Percentiles rank a stretch among this genome's conserved stretches.
Evolutionary conservation across 2,329 filamentous ascomycete genomes (phyloP).

Genomic region (Pseudopithomyces maydicus): DNA sequence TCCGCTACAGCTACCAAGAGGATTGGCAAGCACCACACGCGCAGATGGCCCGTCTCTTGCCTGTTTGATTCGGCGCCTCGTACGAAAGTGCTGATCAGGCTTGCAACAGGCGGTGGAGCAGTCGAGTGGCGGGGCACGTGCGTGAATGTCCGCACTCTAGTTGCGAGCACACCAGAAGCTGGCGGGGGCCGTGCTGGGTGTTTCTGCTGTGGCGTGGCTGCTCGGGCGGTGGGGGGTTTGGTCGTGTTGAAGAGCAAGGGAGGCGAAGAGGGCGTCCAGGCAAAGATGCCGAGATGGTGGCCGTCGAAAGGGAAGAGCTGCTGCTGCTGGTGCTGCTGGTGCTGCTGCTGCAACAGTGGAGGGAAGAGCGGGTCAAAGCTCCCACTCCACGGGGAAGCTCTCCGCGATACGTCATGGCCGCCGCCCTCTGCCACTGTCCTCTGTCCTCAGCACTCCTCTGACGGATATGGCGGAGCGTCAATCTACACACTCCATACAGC

Average conservation of each 20-base stretch:
- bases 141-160: background rate
- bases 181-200: too few relatives aligned
- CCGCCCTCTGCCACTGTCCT: background rate
- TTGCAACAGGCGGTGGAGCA: background rate
- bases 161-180: too few relatives aligned
- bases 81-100: background rate
- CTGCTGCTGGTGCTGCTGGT: slow-evolving; percentile 10
- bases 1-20: background rate
- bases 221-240: too few relatives aligned
- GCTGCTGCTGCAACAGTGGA: slow-evolving; percentile 11
- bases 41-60: background rate
- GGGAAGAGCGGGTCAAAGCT: slow-evolving; percentile 22
- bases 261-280: too few relatives aligned
- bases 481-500: background rate
- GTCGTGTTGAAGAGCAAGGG: too few relatives aligned
- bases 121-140: background rate
- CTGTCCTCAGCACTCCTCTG: background rate
- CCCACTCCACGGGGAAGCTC: slow-evolving; percentile 20
- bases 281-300: background rate
- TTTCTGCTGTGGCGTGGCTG: too few relatives aligned
- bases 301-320: background rate
- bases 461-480: too few relatives aligned
- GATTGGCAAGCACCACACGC: background rate
- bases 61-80: background rate
- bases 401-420: slow-evolving; percentile 29